Percentiles rank a stretch among this genome's conserved stretches.
Conservation (phyloP, 257 asterid species). For the Solanum bulbocastanum region DNA sequence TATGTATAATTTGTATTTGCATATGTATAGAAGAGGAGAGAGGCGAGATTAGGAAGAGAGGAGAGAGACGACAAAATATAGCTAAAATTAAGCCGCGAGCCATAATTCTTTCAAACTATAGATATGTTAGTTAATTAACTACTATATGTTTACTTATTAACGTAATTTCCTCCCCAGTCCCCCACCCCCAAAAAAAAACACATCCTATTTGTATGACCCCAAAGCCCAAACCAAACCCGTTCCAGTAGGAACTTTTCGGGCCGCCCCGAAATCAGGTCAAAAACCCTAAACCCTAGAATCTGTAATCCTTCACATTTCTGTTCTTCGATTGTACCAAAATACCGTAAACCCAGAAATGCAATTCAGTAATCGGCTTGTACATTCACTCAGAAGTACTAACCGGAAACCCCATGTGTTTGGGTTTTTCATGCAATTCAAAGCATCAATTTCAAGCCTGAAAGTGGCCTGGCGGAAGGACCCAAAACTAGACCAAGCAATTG, state of each 20-base stretch:
- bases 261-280: background rate
- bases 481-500: slow-evolving; percentile 76
- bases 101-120: too few relatives aligned
- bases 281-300: background rate
- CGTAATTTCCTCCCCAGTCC: too few relatives aligned
- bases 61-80: too few relatives aligned
- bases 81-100: too few relatives aligned
- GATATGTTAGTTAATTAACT: too few relatives aligned
- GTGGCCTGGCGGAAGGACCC: slow-evolving; percentile 76
- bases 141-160: too few relatives aligned
- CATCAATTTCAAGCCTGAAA: slow-evolving; percentile 69
- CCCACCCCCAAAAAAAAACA: too few relatives aligned
- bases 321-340: background rate
- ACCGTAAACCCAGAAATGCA: slow-evolving; percentile 3
- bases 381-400: background rate
- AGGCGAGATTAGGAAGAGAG: too few relatives aligned
- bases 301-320: background rate
- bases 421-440: slow-evolving; percentile 25
- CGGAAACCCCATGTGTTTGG: background rate
- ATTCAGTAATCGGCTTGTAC: background rate
- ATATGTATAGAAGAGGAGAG: too few relatives aligned
- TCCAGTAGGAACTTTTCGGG: background rate
- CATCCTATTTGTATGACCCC: background rate
- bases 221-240: background rate
- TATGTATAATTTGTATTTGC: too few relatives aligned